Conservation (phyloP, 306 rosid species). For the Phaseolus lunatus region DNA sequence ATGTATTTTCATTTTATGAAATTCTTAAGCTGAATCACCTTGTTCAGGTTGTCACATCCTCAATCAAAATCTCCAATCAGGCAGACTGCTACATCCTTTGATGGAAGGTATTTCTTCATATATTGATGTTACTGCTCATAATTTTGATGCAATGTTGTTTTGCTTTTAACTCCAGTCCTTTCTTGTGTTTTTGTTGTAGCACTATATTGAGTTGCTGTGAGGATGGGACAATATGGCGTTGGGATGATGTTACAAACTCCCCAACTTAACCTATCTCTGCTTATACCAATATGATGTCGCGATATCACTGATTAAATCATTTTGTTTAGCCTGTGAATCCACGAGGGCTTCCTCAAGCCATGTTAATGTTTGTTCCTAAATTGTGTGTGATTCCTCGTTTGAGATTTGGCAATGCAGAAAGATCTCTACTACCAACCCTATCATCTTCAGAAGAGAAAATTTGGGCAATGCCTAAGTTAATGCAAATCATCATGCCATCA, state of each 20-base stretch:
- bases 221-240: slow-evolving; percentile 98
- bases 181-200: slow-evolving; percentile 58
- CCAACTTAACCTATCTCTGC: slow-evolving; percentile 23
- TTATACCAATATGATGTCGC: slow-evolving; percentile 45
- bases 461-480: slow-evolving; percentile 82
- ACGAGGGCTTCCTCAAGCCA: slow-evolving; percentile 67
- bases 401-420: slow-evolving; percentile 54
- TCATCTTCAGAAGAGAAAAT: slow-evolving; percentile 63
- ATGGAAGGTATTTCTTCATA: slow-evolving; percentile 75
- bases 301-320: slow-evolving; percentile 53
- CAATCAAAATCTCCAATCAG: slow-evolving; percentile 92
- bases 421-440: slow-evolving; percentile 56
- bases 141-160: slow-evolving; percentile 4
- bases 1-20: slow-evolving; percentile 12
- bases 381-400: slow-evolving; percentile 53
- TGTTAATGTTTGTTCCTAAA: slow-evolving; percentile 64
- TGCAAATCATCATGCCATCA: slow-evolving; percentile 52
- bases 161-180: neutral
- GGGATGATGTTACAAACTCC: slow-evolving; percentile 68
- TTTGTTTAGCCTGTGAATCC: slow-evolving; percentile 66
- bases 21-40: slow-evolving; percentile 20
- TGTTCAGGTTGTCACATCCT: slow-evolving; percentile 76
- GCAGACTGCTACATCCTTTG: slow-evolving; percentile 90
- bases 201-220: slow-evolving; percentile 93
- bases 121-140: neutral